phyloP scores from a whole-genome alignment of 441 rosid genomes.

The Erodium chrysanthum region DNA sequence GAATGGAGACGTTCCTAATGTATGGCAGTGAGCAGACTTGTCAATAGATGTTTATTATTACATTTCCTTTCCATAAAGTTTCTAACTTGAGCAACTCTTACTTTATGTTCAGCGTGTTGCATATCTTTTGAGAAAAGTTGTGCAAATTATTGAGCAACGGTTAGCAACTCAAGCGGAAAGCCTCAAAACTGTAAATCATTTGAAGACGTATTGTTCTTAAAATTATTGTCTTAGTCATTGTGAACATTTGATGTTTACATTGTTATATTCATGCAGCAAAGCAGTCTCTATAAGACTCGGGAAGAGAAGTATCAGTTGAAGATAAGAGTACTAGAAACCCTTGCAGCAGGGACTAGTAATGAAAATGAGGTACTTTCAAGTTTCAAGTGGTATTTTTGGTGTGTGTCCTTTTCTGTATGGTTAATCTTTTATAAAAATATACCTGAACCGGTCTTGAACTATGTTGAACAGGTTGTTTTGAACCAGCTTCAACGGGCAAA shows the following conservation, averaged over 20 bases:
- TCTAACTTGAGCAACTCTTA: slow-evolving; percentile 11
- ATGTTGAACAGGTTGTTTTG: slow-evolving; percentile 41
- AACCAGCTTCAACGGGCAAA: slow-evolving; percentile 51
- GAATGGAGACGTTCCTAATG: slow-evolving; percentile 59
- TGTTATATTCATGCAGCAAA: slow-evolving; percentile 54
- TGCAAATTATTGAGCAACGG: slow-evolving; percentile 62
- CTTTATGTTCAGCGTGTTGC: slow-evolving; percentile 39
- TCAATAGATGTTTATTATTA: slow-evolving; percentile 9
- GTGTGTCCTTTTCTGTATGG: slow-evolving; percentile 14
- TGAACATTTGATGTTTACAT: slow-evolving; percentile 21
- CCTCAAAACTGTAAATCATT: slow-evolving; percentile 51
- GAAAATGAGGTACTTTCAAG: slow-evolving; percentile 73
- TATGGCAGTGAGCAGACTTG: slow-evolving; percentile 32
- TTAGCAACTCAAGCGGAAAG: slow-evolving; percentile 60
- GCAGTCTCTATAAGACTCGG: slow-evolving; percentile 55
- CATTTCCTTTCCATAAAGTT: slow-evolving; percentile 1
- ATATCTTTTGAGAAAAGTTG: slow-evolving; percentile 45
- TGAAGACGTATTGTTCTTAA: slow-evolving; percentile 13
- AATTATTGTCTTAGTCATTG: slow-evolving; percentile 13
- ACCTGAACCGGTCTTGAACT: slow-evolving; percentile 18
- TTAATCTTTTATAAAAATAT: slow-evolving; percentile 4
- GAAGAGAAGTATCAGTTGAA: slow-evolving; percentile 84
- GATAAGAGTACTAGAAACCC: slow-evolving; percentile 65
- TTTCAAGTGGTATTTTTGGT: slow-evolving; percentile 10
- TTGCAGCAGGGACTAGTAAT: slow-evolving; percentile 54